Conservation (phyloP, 805 yeast species). For the Debaryomyces tyrocola region DNA sequence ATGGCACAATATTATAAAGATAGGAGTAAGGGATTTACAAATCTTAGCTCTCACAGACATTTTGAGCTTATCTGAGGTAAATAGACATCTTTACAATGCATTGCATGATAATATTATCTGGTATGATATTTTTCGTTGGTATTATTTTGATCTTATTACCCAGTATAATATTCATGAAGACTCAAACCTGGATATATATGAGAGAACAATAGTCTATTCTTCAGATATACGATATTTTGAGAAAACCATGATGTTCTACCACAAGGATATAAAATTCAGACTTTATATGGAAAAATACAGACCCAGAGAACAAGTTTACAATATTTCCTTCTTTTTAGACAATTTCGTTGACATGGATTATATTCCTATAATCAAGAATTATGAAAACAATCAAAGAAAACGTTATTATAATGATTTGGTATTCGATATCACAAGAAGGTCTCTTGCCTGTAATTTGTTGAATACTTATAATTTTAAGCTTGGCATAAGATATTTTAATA, state of each 20-base stretch:
- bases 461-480: constrained; percentile 14
- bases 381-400: neutral
- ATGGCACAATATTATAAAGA: constrained; percentile 4
- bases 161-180: constrained; percentile 2
- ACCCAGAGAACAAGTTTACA: constrained; percentile 1
- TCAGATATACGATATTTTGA: neutral
- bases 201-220: neutral
- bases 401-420: neutral
- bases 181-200: neutral
- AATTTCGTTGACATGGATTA: constrained; percentile 11
- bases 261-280: neutral
- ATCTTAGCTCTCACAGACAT: constrained; percentile 5
- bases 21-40: constrained; percentile 3
- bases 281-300: neutral
- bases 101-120: constrained; percentile 6
- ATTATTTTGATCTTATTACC: neutral
- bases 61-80: constrained; percentile 3
- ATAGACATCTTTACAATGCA: neutral
- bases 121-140: constrained; percentile 3
- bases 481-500: constrained; percentile 10
- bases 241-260: neutral
- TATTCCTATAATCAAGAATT: constrained; percentile 13
- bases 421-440: constrained; percentile 5
- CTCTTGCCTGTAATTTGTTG: constrained; percentile 13
- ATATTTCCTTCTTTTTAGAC: constrained; percentile 10